Base-by-base conservation (phyloP, 2,329 filamentous ascomycete species). In the Aciculosporium take region DNA sequence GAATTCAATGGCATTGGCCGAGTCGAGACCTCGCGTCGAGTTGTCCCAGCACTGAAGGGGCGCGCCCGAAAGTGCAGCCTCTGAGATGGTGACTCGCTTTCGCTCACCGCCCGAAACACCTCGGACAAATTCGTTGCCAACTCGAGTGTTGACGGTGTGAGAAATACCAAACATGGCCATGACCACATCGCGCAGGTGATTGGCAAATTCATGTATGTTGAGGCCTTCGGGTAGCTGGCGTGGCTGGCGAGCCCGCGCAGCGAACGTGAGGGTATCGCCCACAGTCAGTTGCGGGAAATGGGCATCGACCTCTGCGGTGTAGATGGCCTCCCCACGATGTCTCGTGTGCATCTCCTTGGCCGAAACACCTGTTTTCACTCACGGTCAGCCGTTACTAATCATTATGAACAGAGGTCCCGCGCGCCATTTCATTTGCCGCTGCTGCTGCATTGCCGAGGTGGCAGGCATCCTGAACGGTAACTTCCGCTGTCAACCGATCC, bases 281-380 rank as follows among this genome's bases (percentile, higher is more conserved):
- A 89, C 84, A 2, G 74, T 79, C 51, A 91, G 62, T 62, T 79
- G 74, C 10, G 83, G 81, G 54, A 88, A 88, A 60, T 88, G 83
- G 4, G 83, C 79, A 56, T 93, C 86, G 28, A 84, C 79, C 58
- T 91, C 84, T 45, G 83, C 83, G 0, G 83, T 88, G 62, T 91
- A 91, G 57, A 91, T 88, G 46, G 83, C 83, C 61, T 93, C 85
- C 49, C 85, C 85, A 23, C 83, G 79, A 63, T 89, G 87, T 46
- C 74, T 68, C 9, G 74, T 75, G 61, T 83, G 76, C 82, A 91
- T 89, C 55, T 85, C 74, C 53, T 83, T 63, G 42, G 83, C 71
- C 3, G 74, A 65, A 52, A 85, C 70, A 49, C 79, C 75, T 70
- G 45, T 44, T 24, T 29, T 29, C 21, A 12, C 18, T 21, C 29